Conservation (phyloP, 176 grass and related monocot species). For the Oryza coarctata region DNA sequence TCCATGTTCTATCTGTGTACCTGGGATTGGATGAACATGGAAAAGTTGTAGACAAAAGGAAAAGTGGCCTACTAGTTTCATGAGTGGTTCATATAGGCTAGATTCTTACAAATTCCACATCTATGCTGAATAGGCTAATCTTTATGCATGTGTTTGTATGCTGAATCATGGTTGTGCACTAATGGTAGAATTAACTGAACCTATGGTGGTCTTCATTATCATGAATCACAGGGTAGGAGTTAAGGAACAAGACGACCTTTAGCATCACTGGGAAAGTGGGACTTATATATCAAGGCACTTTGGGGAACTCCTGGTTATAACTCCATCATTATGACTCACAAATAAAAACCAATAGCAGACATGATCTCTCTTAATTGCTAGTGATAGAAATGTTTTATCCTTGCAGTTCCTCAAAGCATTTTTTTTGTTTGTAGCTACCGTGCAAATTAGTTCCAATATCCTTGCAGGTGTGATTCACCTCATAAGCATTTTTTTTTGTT, state of each 20-base stretch:
- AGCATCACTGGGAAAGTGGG: not conserved
- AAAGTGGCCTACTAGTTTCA: not conserved
- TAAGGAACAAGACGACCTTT: not conserved
- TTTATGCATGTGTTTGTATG: not conserved
- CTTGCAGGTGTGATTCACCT: not conserved
- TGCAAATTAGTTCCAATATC: not conserved
- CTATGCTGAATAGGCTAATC: not conserved
- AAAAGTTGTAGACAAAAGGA: not conserved
- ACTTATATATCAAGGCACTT: not conserved
- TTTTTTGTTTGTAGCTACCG: not conserved
- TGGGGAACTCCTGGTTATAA: not conserved
- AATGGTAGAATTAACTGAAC: not conserved
- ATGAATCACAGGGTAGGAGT: not conserved
- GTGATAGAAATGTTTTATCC: not conserved
- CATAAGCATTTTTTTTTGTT: not conserved
- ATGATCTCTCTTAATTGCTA: not conserved
- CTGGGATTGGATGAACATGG: not conserved
- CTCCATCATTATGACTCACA: not conserved
- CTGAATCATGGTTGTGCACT: not conserved
- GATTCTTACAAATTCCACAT: not conserved
- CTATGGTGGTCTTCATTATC: not conserved
- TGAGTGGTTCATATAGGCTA: not conserved
- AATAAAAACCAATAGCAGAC: not conserved
- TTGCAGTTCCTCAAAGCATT: conserved; percentile 4
- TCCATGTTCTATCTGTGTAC: not conserved